Conservation (phyloP, 768 basidiomycete genomes). For the Kwoniella heveanensis region DNA sequence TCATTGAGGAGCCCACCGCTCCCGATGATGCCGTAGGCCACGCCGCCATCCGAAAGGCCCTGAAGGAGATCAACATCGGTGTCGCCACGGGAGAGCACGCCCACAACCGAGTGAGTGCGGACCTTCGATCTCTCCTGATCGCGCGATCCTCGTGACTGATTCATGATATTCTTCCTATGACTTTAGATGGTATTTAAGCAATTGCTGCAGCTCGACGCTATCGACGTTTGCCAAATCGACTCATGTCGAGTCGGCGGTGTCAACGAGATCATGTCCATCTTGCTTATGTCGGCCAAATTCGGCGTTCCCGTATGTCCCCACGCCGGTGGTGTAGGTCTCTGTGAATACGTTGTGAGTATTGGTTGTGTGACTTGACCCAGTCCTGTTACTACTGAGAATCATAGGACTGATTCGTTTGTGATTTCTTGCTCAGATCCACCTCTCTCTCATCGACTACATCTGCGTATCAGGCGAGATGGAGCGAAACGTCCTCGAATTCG, state of each 20-base stretch:
- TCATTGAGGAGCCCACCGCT: conserved; percentile 91
- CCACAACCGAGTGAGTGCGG: conserved; percentile 65
- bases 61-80: conserved; percentile 78
- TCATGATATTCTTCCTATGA: neutral
- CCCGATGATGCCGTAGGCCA: conserved; percentile 83
- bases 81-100: conserved; percentile 95
- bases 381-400: neutral
- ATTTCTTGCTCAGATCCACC: conserved; percentile 56
- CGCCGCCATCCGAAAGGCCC: conserved; percentile 64
- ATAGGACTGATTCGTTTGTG: neutral
- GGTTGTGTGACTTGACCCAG: neutral
- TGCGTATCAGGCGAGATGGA: conserved; percentile 88
- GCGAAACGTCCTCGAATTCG: conserved; percentile 77
- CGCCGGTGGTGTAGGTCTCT: conserved; percentile 89
- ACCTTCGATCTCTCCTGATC: neutral
- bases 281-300: conserved; percentile 91
- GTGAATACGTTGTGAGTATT: conserved; percentile 76
- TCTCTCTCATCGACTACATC: conserved; percentile 84
- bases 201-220: conserved; percentile 78
- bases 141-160: neutral
- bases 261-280: conserved; percentile 84
- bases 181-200: conserved; percentile 81
- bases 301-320: conserved; percentile 88
- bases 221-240: conserved; percentile 95
- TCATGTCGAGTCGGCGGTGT: conserved; percentile 91